phyloP scores from a whole-genome alignment of 306 rosid species.

The Vigna mungo region DNA sequence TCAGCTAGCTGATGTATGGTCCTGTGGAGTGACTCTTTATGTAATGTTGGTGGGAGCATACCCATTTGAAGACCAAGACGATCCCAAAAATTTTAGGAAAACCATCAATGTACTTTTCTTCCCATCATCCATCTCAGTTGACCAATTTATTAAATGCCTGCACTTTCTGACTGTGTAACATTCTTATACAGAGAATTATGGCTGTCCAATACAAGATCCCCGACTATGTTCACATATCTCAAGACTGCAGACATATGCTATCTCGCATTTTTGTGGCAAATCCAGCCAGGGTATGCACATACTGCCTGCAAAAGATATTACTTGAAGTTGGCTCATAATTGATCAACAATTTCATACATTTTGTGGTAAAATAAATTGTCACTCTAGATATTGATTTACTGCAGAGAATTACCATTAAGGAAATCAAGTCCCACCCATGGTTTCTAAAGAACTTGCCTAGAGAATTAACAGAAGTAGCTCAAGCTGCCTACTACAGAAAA shows the following conservation, averaged over 20 bases:
- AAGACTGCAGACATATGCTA: slow-evolving; percentile 78
- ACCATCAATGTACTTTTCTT: slow-evolving; percentile 66
- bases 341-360: slow-evolving; percentile 1
- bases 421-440: slow-evolving; percentile 86
- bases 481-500: slow-evolving; percentile 70
- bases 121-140: slow-evolving; percentile 13
- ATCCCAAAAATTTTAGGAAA: slow-evolving; percentile 89
- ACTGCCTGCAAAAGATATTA: slow-evolving; percentile 3
- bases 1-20: slow-evolving; percentile 94
- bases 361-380: slow-evolving; percentile 30
- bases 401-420: slow-evolving; percentile 82
- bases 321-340: slow-evolving; percentile 34
- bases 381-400: slow-evolving; percentile 44
- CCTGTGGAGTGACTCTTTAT: slow-evolving; percentile 90
- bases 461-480: slow-evolving; percentile 83
- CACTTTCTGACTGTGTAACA: slow-evolving; percentile 25
- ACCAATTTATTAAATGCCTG: slow-evolving; percentile 19
- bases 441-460: slow-evolving; percentile 84
- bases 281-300: slow-evolving; percentile 65
- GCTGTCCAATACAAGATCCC: slow-evolving; percentile 91
- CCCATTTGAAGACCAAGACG: slow-evolving; percentile 88
- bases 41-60: slow-evolving; percentile 94
- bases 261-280: slow-evolving; percentile 82
- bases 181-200: slow-evolving; percentile 75
- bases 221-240: slow-evolving; percentile 87